Conservation (phyloP, 495 filamentous ascomycete species). For the Xylaria scruposa region DNA sequence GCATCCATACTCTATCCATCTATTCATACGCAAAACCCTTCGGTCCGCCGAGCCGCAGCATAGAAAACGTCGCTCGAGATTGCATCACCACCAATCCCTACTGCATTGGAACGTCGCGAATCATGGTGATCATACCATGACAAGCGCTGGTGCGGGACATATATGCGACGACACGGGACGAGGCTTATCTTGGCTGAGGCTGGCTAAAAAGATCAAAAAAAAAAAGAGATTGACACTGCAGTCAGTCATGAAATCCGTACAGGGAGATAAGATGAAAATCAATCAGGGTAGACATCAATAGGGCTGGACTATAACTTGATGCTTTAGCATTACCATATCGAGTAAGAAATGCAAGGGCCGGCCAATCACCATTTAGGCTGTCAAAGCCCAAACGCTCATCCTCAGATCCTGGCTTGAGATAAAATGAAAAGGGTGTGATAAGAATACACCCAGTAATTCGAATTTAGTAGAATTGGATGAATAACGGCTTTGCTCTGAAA, state of each 20-base stretch:
- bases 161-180: constrained; percentile 3
- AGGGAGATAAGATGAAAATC: not conserved
- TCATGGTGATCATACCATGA: constrained; percentile 12
- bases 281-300: not conserved
- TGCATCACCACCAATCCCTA: not conserved
- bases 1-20: not conserved
- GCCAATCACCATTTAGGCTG: not conserved
- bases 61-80: not conserved
- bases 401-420: not conserved
- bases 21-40: not conserved
- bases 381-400: not conserved
- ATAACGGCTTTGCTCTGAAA: not conserved
- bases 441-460: not conserved
- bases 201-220: not conserved
- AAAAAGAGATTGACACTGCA: not conserved
- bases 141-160: not conserved
- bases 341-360: not conserved
- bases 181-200: not conserved
- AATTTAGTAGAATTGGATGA: not conserved
- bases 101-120: constrained; percentile 14
- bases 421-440: not conserved
- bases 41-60: constrained; percentile 3
- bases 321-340: not conserved
- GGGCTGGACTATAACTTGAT: not conserved
- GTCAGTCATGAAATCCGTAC: not conserved